Conservation (phyloP, 2,329 filamentous ascomycete genomes). For the Aspergillus sp. region DNA sequence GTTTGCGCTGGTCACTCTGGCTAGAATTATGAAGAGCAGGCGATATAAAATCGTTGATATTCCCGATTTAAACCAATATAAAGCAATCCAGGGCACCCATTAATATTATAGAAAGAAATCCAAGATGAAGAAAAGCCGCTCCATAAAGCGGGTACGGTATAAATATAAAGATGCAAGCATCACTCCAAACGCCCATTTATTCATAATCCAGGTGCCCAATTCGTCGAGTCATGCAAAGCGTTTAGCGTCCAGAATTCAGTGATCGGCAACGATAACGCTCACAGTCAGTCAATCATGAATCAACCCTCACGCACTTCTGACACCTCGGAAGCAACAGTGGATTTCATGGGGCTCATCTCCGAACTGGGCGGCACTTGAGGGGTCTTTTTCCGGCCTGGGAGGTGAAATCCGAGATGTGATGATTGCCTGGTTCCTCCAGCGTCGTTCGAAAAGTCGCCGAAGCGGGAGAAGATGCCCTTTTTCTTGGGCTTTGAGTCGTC, state of each 20-base stretch:
- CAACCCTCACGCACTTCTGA: conserved; percentile 22
- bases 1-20: conserved; percentile 36
- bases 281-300: not conserved
- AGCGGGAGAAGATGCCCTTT: conserved; percentile 73
- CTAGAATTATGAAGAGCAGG: conserved; percentile 22
- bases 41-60: not conserved
- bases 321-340: conserved; percentile 16
- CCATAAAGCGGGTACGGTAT: not conserved
- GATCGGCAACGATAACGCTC: not conserved
- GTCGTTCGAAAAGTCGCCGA: conserved; percentile 60
- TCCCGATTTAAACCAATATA: not conserved
- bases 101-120: conserved; percentile 7
- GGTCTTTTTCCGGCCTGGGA: conserved; percentile 70
- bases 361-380: conserved; percentile 66
- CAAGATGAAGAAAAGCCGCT: conserved; percentile 1
- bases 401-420: conserved; percentile 59
- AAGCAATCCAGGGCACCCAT: not conserved
- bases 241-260: conserved; percentile 7
- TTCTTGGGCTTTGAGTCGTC: conserved; percentile 68
- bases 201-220: not conserved
- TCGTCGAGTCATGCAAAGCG: conserved; percentile 5
- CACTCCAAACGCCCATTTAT: not conserved
- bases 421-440: conserved; percentile 40
- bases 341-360: conserved; percentile 67
- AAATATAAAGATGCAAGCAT: conserved; percentile 1